Percentiles rank a stretch among this genome's conserved stretches.
phyloP scores from a whole-genome alignment of 495 filamentous ascomycete genomes.

The Tuber brumale region DNA sequence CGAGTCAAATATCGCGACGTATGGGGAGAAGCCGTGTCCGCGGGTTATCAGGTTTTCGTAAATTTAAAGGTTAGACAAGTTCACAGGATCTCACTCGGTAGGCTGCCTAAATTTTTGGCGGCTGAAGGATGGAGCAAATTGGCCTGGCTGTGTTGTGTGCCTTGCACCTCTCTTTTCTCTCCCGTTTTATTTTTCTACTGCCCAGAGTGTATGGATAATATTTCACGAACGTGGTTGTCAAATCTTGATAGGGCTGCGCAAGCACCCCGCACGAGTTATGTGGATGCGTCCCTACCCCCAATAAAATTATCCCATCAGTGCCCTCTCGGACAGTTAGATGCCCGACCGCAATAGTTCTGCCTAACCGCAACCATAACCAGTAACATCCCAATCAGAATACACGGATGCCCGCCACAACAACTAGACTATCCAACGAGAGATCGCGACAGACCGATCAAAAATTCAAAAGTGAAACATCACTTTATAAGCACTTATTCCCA shows the following conservation, averaged over 20 bases:
- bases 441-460: not conserved
- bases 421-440: not conserved
- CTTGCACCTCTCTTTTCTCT: constrained; percentile 9
- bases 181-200: constrained; percentile 3
- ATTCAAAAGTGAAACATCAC: too few species aligned
- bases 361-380: not conserved
- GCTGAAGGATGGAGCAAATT: not conserved
- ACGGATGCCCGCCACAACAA: too few species aligned
- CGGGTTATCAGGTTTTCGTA: not conserved
- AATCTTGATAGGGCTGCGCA: not conserved
- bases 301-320: not conserved
- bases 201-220: not conserved
- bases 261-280: too few species aligned
- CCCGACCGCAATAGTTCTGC: not conserved
- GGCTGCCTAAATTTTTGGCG: not conserved
- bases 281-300: not conserved
- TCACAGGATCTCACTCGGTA: constrained; percentile 8
- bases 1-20: constrained; percentile 12
- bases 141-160: not conserved
- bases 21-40: constrained; percentile 21
- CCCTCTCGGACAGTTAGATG: not conserved
- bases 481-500: too few species aligned
- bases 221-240: not conserved
- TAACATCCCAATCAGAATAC: too few species aligned
- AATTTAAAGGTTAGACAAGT: not conserved